Evolutionary conservation across 495 filamentous ascomycete genomes (phyloP), one percentile per base, ranked within the genome.

Genomic region (Aspergillus cavernicola): DNA sequence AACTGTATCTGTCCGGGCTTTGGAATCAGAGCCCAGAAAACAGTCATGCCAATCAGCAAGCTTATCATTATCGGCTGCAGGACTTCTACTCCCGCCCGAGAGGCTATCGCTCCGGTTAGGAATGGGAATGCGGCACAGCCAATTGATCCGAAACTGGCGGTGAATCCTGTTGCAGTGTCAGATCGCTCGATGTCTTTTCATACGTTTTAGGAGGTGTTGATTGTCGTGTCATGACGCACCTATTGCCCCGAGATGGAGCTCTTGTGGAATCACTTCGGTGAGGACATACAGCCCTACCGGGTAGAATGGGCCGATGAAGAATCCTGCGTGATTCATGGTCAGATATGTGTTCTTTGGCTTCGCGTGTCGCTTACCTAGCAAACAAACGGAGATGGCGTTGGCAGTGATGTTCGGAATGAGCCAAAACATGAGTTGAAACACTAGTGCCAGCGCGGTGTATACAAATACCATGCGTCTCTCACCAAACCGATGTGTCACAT

Each of bases 371-470:
- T 83, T 68, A n/a, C 87, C 86, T 40, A 88, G 66, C 11, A 88
- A 62, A 13, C 78, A 68, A 3, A 88, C 77, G 16, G 84, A 80
- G 16, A 88, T 75, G 6, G 81, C 80, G 50, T 84, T 79, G 15
- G 78, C 78, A n/a, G 82, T 69, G 7, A 87, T 64, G 53, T 80
- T 79, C 0, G 64, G 55, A 28, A 68, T 55, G 39, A 80, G 46
- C 80, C 79, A 82, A 52, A 83, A 82, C 36, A 82, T 59, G 4
- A 83, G 58, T 61, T 81, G 76, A 4, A 82, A 59, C 0, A 40
- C 76, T 1, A 75, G 40, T 43, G 69, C 69, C 6, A 78, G 37
- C 16, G 55, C 50, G 40, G 65, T 68, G 51, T 80, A 83, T 4
- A 75, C 5, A 13, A 77, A 63, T 9, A 80, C 56, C 76, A 80